Evolutionary conservation across 257 asterid genomes (phyloP).

Genomic region (Nicotiana obtusifolia): DNA sequence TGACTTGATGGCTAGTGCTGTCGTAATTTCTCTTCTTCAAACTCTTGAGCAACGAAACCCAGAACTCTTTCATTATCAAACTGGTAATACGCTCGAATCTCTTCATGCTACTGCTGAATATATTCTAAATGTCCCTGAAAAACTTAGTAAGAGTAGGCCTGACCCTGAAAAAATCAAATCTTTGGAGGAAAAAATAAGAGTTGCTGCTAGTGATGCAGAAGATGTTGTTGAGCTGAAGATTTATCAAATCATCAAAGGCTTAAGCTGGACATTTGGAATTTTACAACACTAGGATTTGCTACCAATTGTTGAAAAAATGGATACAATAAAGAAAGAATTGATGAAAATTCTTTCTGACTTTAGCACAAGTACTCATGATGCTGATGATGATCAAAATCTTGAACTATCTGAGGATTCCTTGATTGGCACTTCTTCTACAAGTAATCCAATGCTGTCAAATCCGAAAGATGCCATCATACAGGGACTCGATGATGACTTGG

Average conservation of each 20-base stretch:
- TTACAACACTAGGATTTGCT: not conserved
- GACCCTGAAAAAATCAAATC: not conserved
- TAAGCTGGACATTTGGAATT: not conserved
- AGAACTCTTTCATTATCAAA: not conserved
- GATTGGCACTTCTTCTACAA: not conserved
- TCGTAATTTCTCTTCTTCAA: not conserved
- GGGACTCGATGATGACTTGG: not conserved
- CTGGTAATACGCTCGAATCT: not conserved
- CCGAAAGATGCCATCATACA: not conserved
- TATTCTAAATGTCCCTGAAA: not conserved
- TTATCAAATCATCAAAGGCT: not conserved
- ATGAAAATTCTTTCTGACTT: not conserved
- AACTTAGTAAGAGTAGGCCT: not conserved
- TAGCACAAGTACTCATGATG: not conserved
- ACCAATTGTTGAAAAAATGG: not conserved
- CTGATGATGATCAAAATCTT: not conserved
- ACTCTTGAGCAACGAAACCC: not conserved
- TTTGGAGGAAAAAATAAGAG: not conserved
- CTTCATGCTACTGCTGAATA: not conserved
- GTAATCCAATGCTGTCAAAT: not conserved
- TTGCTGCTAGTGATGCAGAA: not conserved
- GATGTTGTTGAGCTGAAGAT: not conserved
- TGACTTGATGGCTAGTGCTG: not conserved
- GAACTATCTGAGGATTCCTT: not conserved
- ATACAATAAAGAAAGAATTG: not conserved